Percentiles rank a stretch among this genome's conserved stretches.
phyloP scores from a whole-genome alignment of 306 rosid genomes.

The Cicer cuneatum region DNA sequence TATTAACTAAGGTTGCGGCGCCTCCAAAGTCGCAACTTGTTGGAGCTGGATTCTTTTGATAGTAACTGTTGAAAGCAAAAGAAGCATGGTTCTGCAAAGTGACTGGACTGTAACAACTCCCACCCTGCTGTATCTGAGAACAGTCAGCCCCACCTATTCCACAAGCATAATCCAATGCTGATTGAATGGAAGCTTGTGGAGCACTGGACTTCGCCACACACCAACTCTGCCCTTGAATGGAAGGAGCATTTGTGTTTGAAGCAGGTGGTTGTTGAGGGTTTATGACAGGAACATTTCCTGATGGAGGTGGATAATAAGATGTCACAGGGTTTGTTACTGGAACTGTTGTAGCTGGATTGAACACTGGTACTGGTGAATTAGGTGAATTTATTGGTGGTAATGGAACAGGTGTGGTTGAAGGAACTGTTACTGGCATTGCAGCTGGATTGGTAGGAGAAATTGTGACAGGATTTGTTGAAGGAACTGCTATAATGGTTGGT shows the following conservation, averaged over 20 bases:
- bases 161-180: conserved; percentile 94
- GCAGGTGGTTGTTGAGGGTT: conserved; percentile 68
- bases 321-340: conserved; percentile 76
- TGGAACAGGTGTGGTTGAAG: conserved; percentile 69
- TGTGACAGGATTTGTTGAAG: conserved; percentile 78
- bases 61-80: conserved; percentile 91
- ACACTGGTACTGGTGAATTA: conserved; percentile 44
- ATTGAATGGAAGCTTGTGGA: conserved; percentile 65
- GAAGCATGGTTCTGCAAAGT: conserved; percentile 90
- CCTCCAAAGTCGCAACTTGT: conserved; percentile 97
- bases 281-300: conserved; percentile 61
- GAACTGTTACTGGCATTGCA: conserved; percentile 63
- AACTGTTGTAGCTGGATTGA: conserved; percentile 56
- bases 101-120: conserved; percentile 75
- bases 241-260: conserved; percentile 62
- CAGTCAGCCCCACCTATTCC: conserved; percentile 82
- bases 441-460: conserved; percentile 68
- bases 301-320: conserved; percentile 80
- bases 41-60: conserved; percentile 80
- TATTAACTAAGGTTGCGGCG: conserved; percentile 62
- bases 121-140: conserved; percentile 83
- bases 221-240: conserved; percentile 82
- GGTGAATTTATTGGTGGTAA: conserved; percentile 62
- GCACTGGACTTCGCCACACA: conserved; percentile 83
- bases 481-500: conserved; percentile 80